Evolutionary conservation across 176 grass and related monocot species (phyloP).

Genomic region (Juncus inflexus): DNA sequence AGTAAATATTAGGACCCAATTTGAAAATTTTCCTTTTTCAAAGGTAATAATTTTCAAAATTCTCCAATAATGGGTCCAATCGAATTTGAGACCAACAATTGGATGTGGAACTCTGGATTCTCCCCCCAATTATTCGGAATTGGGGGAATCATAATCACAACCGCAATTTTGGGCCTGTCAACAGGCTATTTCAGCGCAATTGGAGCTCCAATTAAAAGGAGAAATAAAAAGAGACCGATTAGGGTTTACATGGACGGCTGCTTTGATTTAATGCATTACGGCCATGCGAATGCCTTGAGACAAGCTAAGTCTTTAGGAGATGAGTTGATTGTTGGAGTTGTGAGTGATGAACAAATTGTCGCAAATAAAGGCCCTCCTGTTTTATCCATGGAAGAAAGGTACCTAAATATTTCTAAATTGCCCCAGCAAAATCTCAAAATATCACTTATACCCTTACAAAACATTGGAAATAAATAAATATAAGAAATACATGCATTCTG

Average conservation of each 20-base stretch:
- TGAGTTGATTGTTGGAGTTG: constrained; percentile 72
- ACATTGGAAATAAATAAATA: too few species aligned
- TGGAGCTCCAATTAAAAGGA: constrained; percentile 61
- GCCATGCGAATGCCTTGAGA: constrained; percentile 80
- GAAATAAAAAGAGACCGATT: constrained; percentile 47
- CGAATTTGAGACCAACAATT: constrained; percentile 62
- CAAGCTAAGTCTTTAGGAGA: constrained; percentile 78
- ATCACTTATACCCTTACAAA: background rate
- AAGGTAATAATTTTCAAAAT: background rate
- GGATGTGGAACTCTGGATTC: constrained; percentile 56
- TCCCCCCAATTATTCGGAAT: constrained; percentile 73
- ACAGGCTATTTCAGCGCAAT: constrained; percentile 75
- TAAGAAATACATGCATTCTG: too few species aligned
- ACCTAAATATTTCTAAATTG: background rate
- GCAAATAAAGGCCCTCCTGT: constrained; percentile 87
- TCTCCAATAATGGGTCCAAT: constrained; percentile 44
- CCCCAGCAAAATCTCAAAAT: constrained; percentile 3
- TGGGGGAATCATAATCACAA: constrained; percentile 70
- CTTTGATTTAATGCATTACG: constrained; percentile 92
- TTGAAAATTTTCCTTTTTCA: background rate
- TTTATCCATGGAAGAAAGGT: constrained; percentile 97
- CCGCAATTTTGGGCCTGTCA: constrained; percentile 59
- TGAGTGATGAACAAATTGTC: constrained; percentile 87
- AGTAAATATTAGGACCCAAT: constrained; percentile 1
- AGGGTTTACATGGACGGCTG: constrained; percentile 96